These are phyloP conservation scores for Polygonum aviculare DNA, from an alignment of 148 eudicot genomes.

Conservation along the genomic window DNA sequence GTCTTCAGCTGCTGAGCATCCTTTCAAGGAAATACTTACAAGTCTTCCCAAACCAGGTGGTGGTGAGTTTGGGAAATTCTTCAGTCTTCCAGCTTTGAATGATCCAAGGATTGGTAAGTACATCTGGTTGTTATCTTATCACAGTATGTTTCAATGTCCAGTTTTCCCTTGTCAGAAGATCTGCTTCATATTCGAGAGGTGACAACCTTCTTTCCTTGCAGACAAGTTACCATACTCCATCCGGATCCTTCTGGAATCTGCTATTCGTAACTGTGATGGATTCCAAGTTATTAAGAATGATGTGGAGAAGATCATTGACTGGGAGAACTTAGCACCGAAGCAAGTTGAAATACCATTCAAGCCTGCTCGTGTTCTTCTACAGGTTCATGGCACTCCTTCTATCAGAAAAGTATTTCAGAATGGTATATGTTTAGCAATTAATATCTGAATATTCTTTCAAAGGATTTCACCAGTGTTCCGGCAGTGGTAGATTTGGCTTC, in stretches of 20 bases:
- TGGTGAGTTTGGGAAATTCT: slow-evolving; percentile 69
- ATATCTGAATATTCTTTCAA: background rate
- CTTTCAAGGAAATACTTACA: slow-evolving; percentile 51
- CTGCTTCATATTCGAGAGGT: background rate
- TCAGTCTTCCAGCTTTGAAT: slow-evolving; percentile 55
- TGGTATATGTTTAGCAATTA: background rate
- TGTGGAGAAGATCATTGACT: slow-evolving; percentile 63
- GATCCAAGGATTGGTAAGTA: slow-evolving; percentile 60
- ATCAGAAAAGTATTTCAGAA: background rate
- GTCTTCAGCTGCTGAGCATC: slow-evolving; percentile 45
- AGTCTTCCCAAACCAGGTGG: slow-evolving; percentile 65
- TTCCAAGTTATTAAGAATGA: slow-evolving; percentile 60
- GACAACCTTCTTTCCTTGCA: slow-evolving; percentile 6
- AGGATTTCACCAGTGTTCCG: slow-evolving; percentile 98
- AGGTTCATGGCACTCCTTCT: slow-evolving; percentile 19
- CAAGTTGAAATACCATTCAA: slow-evolving; percentile 65
- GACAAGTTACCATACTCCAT: slow-evolving; percentile 64
- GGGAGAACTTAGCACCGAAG: slow-evolving; percentile 52
- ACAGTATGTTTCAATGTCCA: background rate
- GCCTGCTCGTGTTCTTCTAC: slow-evolving; percentile 65
- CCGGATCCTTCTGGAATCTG: slow-evolving; percentile 59
- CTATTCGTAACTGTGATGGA: slow-evolving; percentile 51
- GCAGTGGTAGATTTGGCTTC: slow-evolving; percentile 93
- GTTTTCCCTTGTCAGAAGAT: background rate
- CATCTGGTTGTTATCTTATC: background rate